phyloP scores from a whole-genome alignment of 352 stramenopile species.

The Globisporangium takayamanum region DNA sequence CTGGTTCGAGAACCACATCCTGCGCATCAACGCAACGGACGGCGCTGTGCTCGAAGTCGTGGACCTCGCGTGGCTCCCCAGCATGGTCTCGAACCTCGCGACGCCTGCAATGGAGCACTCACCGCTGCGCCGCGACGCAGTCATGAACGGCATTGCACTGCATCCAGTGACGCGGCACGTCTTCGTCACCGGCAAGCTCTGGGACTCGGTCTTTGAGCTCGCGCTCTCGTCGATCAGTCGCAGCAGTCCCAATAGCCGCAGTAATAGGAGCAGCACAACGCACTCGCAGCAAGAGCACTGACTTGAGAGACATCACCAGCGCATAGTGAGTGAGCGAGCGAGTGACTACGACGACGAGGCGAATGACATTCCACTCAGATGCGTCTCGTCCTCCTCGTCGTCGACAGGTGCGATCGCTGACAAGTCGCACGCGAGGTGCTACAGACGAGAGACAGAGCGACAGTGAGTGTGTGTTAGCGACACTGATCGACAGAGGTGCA shows the following conservation, averaged over 20 bases:
- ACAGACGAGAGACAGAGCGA: background rate
- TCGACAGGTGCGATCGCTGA: slow-evolving; percentile 14
- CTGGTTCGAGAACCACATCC: slow-evolving; percentile 71
- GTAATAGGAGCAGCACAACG: slow-evolving; percentile 12
- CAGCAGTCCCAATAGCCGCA: slow-evolving; percentile 1
- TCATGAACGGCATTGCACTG: slow-evolving; percentile 89
- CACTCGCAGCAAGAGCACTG: background rate
- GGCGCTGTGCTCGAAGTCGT: slow-evolving; percentile 66
- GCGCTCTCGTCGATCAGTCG: slow-evolving; percentile 34
- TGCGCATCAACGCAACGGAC: slow-evolving; percentile 69
- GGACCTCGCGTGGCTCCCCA: slow-evolving; percentile 56
- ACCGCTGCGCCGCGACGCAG: slow-evolving; percentile 42
- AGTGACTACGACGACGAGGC: slow-evolving; percentile 13
- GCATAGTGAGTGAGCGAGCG: slow-evolving; percentile 1
- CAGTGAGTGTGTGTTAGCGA: background rate
- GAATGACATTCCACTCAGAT: slow-evolving; percentile 16
- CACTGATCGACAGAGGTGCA: no score
- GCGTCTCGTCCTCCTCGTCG: slow-evolving; percentile 11
- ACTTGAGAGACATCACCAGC: background rate
- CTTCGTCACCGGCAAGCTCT: slow-evolving; percentile 78
- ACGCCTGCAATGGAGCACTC: slow-evolving; percentile 37
- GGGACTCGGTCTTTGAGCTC: slow-evolving; percentile 82
- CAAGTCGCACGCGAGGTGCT: slow-evolving; percentile 21
- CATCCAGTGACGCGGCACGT: slow-evolving; percentile 51
- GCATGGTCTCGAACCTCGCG: slow-evolving; percentile 54